Evolutionary conservation across 805 yeast genomes (phyloP), one percentile per base, ranked within the genome.

Genomic region (Candida methanosorbosa): DNA sequence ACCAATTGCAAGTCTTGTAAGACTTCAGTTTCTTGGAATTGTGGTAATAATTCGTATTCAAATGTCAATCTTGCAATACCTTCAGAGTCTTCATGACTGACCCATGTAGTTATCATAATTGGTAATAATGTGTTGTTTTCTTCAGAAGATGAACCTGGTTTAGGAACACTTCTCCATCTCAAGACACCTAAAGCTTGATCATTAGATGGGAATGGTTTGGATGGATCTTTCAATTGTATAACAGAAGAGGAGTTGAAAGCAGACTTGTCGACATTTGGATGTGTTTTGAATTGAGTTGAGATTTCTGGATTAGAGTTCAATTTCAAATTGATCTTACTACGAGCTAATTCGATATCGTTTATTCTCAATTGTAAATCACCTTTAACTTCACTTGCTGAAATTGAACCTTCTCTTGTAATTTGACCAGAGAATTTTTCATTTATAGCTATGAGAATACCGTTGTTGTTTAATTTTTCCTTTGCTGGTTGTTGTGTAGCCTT

Each of bases 311-410:
- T 60, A 21, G 70, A 69, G 17, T 60, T 65, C 28, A 77, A 67
- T 28, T 64, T 57, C 43, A 88, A 63, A 41, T 71, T 52, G 39
- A 92, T 68, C 52, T 72, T 74, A 36, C 86, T 72, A 45, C 70
- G 72, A 12, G 94, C 77, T 44, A 79, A 67, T 27, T 68, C 72
- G n/a, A 81, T 65, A 49, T 87, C 74, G 56, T 81, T 87, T 43
- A 92, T 77, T 55, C 95, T 79, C 54, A 92, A 66, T 60, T 86
- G 94, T 46, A 90, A 66, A 46, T 83, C 94, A 58, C 98, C 97
- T 59, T 85, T 85, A 38, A 87, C 72, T 54, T 88, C 96, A 29
- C 85, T 75, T 16, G 75, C 61, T 16, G 63, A 40, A 35, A 83
- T 57, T 0, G 78, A 68, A 32, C 97, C 97, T 46, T 90, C 97